These are phyloP conservation scores for Pleurotus djamor DNA, from an alignment of 768 basidiomycete genomes.

Conservation along the genomic window DNA sequence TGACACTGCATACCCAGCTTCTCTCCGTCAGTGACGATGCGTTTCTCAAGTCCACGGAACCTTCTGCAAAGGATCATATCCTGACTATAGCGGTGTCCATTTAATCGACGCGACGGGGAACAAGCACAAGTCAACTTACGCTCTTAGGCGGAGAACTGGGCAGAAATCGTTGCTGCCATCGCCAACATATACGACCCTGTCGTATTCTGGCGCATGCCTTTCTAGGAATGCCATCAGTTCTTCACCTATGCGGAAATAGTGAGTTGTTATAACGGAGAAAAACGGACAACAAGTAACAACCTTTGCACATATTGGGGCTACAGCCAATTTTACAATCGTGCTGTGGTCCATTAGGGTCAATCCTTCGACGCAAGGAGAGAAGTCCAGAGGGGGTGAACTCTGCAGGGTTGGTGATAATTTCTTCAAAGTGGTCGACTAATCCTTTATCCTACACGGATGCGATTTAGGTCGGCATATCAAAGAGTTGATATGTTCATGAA, in stretches of 20 bases:
- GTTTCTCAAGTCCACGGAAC: conserved; percentile 73
- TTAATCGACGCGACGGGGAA: neutral
- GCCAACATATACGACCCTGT: conserved; percentile 86
- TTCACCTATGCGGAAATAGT: conserved; percentile 55
- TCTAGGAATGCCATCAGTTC: conserved; percentile 85
- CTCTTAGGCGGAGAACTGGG: conserved; percentile 78
- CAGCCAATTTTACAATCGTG: conserved; percentile 88
- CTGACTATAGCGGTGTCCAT: conserved; percentile 45
- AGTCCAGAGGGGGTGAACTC: conserved; percentile 71
- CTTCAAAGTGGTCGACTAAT: conserved; percentile 69
- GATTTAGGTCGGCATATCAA: neutral
- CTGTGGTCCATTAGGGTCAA: conserved; percentile 75
- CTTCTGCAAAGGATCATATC: conserved; percentile 83
- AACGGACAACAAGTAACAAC: conserved; percentile 28
- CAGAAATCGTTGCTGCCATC: conserved; percentile 98
- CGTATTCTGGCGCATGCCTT: conserved; percentile 57
- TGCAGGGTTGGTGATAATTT: conserved; percentile 93
- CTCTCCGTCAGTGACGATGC: conserved; percentile 72
- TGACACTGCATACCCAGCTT: conserved; percentile 64
- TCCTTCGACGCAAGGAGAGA: conserved; percentile 71
- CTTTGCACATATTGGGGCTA: conserved; percentile 98
- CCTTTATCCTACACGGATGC: conserved; percentile 58
- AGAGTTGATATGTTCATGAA: neutral
- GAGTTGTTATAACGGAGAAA: neutral
- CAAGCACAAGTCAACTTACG: conserved; percentile 35